Evolutionary conservation across 495 filamentous ascomycete species (phyloP).

Genomic region (Ascodesmis nigricans): DNA sequence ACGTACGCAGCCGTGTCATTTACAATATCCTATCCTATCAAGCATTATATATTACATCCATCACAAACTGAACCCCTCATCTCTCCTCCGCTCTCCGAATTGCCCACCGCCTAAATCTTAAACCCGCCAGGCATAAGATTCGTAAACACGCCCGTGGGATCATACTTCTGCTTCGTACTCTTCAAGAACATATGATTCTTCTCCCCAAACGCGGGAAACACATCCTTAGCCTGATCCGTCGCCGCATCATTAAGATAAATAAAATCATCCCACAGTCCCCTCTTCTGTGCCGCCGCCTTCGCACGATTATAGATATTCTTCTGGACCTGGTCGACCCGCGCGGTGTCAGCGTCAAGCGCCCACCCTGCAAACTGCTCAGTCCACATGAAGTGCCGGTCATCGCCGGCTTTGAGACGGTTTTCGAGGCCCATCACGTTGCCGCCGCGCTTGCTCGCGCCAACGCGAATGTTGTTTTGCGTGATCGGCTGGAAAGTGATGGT

Average conservation of each 20-base stretch:
- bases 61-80: no score
- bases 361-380: no score
- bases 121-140: not conserved
- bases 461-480: constrained; percentile 11
- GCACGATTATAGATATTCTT: not conserved
- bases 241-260: constrained; percentile 4
- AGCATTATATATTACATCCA: no score
- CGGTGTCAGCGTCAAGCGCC: no score
- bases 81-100: no score
- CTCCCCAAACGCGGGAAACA: not conserved
- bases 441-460: constrained; percentile 7
- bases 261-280: not conserved
- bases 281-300: not conserved
- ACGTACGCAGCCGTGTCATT: no score
- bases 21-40: no score
- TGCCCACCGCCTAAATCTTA: no score
- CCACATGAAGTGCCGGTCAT: no score
- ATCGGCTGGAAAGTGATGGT: constrained; percentile 21
- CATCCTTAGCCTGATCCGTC: not conserved
- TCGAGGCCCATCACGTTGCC: constrained; percentile 24
- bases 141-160: constrained; percentile 1
- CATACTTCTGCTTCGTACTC: constrained; percentile 1
- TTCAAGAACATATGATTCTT: constrained; percentile 1
- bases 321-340: no score
- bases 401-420: not conserved